Evolutionary conservation across 1,284 basidiomycete genomes (phyloP), one percentile per base, ranked within the genome.

Genomic region (Trichosporon coremiiforme): DNA sequence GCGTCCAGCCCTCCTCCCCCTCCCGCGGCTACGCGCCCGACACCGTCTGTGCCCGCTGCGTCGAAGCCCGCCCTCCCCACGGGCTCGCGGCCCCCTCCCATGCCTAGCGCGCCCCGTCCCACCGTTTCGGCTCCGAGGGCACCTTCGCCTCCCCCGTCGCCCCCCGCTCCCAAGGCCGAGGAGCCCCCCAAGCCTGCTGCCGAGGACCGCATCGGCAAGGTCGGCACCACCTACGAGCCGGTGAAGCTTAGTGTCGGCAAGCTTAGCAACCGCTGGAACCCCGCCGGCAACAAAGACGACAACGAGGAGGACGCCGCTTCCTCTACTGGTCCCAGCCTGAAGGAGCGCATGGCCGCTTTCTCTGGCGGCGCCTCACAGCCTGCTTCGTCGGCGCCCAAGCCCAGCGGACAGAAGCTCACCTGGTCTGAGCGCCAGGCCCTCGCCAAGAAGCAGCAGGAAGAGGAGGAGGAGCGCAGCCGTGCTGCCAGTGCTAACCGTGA

Each of bases 381-480:
- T 2, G 66, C 74, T 1, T 15, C 71, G 15, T 38, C 47, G 6
- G 71, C 66, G 0, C 74, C 76, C 36, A 71, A 72, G 60, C 75
- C 77, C 9, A 74, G 69, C 66, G 62, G 67, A 9, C 91, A 92
- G 86, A 94, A 94, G 80, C 83, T 95, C 68, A 95, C 93, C 0
- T 96, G 94, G 94, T 90, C 88, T 71, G 91, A 96, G 81, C 86
- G 94, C 47, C 94, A 96, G 80, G 93, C 92, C 0, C 84, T 90
- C 36, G 90, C 93, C 3, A 95, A 94, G 86, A 90, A 90, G 78
- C 90, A 93, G 76, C 85, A 87, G 10, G 91, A 90, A 75, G 92
- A 92, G 76, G 94, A 97, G 71, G 92, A 93, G 71, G 85, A 86
- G 2, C 86, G 85, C 31, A 93, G 91, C 76, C 85, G 86, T 60